Conservation (phyloP, 2,329 filamentous ascomycete genomes). For the Lasiodiplodia hormozganensis region DNA sequence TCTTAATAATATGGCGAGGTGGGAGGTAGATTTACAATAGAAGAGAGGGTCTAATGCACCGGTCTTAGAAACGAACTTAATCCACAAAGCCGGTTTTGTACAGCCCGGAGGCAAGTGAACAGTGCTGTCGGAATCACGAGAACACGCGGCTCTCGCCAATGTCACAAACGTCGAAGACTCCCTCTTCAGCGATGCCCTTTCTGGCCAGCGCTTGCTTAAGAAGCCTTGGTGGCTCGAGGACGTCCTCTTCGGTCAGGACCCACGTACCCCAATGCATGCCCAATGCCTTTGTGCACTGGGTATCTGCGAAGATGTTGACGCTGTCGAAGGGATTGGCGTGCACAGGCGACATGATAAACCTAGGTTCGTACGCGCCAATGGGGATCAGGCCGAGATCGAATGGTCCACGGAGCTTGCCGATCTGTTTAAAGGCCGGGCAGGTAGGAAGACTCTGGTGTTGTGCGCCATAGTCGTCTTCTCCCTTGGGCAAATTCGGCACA, state of each 20-base stretch:
- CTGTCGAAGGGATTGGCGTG: conserved; percentile 87
- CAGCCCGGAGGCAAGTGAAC: background rate
- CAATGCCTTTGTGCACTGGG: conserved; percentile 76
- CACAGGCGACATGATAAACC: conserved; percentile 77
- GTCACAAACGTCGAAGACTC: conserved; percentile 81
- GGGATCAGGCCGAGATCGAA: conserved; percentile 93
- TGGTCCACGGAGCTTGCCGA: conserved; percentile 79
- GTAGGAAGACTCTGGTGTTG: conserved; percentile 69
- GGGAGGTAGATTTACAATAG: background rate
- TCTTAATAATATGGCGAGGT: background rate
- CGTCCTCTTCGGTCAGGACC: conserved; percentile 84
- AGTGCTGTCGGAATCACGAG: conserved; percentile 29
- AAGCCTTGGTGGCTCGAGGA: conserved; percentile 78
- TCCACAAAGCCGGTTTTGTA: background rate
- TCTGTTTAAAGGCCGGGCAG: conserved; percentile 85
- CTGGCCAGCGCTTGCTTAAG: conserved; percentile 74
- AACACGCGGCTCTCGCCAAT: conserved; percentile 86
- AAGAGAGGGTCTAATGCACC: background rate
- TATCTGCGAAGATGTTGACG: conserved; percentile 89
- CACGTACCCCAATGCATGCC: conserved; percentile 93
- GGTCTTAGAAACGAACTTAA: background rate
- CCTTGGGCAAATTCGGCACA: conserved; percentile 69
- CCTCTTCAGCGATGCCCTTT: conserved; percentile 71
- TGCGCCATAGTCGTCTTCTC: conserved; percentile 73
- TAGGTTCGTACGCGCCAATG: conserved; percentile 85